phyloP scores from a whole-genome alignment of 2,329 filamentous ascomycete species.

The Ustulina deusta region DNA sequence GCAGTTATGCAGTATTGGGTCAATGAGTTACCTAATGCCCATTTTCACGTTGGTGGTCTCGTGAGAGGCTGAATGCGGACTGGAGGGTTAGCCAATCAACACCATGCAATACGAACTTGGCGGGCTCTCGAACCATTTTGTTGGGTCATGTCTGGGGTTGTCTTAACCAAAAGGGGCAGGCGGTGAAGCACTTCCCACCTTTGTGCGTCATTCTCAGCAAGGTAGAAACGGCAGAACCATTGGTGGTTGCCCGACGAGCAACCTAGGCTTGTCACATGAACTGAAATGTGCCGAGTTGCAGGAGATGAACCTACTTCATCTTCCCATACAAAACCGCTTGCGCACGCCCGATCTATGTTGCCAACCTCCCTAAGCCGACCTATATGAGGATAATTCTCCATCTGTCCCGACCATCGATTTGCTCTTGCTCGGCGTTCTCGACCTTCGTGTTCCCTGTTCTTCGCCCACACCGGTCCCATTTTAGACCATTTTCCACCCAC shows the following conservation, averaged over 20 bases:
- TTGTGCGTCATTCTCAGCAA: conserved; percentile 37
- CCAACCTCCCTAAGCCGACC: neutral
- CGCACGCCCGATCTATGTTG: neutral
- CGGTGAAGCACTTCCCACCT: conserved; percentile 24
- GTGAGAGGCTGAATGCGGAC: conserved; percentile 5
- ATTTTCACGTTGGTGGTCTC: neutral
- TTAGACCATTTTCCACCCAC: conserved; percentile 35
- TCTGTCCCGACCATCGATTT: conserved; percentile 22
- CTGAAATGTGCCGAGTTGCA: conserved; percentile 14
- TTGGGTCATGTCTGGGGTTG: conserved; percentile 11
- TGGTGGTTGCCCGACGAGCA: neutral
- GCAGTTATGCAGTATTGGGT: neutral
- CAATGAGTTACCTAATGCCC: neutral
- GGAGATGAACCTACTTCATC: neutral
- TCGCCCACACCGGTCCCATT: conserved; percentile 15
- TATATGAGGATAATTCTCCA: conserved; percentile 34
- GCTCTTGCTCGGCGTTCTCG: conserved; percentile 24
- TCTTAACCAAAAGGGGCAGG: conserved; percentile 24
- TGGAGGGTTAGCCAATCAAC: conserved; percentile 18
- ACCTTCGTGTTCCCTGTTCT: conserved; percentile 12
- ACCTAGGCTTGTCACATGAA: conserved; percentile 35
- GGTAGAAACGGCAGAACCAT: conserved; percentile 33
- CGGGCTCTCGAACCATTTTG: conserved; percentile 26
- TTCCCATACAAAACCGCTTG: conserved; percentile 6
- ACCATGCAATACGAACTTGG: conserved; percentile 11